Conservation (phyloP, 441 rosid species). For the Syzygium malaccense region DNA sequence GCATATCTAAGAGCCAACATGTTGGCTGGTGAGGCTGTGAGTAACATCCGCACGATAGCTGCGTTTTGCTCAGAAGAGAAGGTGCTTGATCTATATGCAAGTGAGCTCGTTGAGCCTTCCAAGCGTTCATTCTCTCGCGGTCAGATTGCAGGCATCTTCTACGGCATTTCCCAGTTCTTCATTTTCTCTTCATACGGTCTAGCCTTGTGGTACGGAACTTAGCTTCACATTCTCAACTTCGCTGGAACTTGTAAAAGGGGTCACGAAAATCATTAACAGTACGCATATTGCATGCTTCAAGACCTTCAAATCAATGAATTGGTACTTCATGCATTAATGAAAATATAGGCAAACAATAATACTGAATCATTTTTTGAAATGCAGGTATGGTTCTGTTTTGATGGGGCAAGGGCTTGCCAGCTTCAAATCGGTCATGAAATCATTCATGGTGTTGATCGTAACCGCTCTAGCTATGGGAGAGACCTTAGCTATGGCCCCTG, state of each 20-base stretch:
- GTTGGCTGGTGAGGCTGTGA: slow-evolving; percentile 92
- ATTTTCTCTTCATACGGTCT: slow-evolving; percentile 94
- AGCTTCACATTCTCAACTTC: background rate
- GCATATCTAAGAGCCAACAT: slow-evolving; percentile 91
- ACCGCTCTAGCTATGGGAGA: slow-evolving; percentile 98
- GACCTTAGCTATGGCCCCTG: slow-evolving; percentile 80
- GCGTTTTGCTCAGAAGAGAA: slow-evolving; percentile 88
- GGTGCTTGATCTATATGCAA: slow-evolving; percentile 63
- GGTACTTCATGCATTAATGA: background rate
- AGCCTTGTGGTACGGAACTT: slow-evolving; percentile 64
- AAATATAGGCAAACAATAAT: background rate
- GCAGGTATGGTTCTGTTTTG: slow-evolving; percentile 88
- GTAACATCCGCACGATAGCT: slow-evolving; percentile 85
- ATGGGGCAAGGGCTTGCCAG: slow-evolving; percentile 78
- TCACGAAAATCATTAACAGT: background rate
- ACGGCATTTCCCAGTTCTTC: slow-evolving; percentile 91
- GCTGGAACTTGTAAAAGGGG: background rate
- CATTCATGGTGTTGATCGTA: slow-evolving; percentile 93
- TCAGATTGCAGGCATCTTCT: slow-evolving; percentile 80
- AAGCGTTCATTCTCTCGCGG: slow-evolving; percentile 68
- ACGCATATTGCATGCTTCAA: background rate
- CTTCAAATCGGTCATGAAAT: slow-evolving; percentile 84
- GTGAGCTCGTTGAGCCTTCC: slow-evolving; percentile 75
- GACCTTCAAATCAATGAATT: background rate
- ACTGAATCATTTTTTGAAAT: background rate